Evolutionary conservation across 2,329 filamentous ascomycete species (phyloP), one percentile per base, ranked within the genome.

Genomic region (Phialocephala sp.): DNA sequence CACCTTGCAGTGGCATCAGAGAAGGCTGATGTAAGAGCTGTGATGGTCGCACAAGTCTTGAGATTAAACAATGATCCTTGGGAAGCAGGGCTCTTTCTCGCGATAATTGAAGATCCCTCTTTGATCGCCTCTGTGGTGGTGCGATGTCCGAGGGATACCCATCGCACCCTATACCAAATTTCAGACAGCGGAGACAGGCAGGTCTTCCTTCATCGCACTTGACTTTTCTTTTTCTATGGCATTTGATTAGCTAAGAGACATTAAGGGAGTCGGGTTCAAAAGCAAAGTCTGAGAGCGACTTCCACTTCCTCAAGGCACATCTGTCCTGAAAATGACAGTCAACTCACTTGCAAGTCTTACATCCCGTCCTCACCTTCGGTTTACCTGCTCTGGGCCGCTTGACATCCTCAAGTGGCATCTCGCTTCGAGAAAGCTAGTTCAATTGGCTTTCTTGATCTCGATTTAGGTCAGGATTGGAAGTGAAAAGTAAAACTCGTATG

Each of bases 201-300:
- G 87, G 87, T 50, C 86, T 84, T 68, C 75, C 79, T 76, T 89
- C 87, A 72, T 89, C 87, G 73, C 87, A 89, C 74, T 89, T 89
- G 68, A 89, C 87, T 64, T 84, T 82, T 70, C 86, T 79, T 47
- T 41, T 60, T 32, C 27, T 32, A 32, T 32, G 3, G 27, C 27
- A 32, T 32, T 32, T 32, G 27, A 32, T 32, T 32, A 32, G 27
- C 27, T 32, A 32, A 6, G 27, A 6, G 6, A 32, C 3, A 32
- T 32, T 32, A 32, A 32, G 27, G 6, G 6, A 32, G 3, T 32
- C 27, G 27, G 6, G 27, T 32, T 3, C 27, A 32, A 32, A 32
- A 6, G 27, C 27, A 32, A 32, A 32, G 27, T 6, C 27, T 32
- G 3, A 6, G 6, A 32, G 27, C 6, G 27, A n/a, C 27, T 32